Evolutionary conservation across 768 basidiomycete species (phyloP).

Genomic region (Mycena haematopus): DNA sequence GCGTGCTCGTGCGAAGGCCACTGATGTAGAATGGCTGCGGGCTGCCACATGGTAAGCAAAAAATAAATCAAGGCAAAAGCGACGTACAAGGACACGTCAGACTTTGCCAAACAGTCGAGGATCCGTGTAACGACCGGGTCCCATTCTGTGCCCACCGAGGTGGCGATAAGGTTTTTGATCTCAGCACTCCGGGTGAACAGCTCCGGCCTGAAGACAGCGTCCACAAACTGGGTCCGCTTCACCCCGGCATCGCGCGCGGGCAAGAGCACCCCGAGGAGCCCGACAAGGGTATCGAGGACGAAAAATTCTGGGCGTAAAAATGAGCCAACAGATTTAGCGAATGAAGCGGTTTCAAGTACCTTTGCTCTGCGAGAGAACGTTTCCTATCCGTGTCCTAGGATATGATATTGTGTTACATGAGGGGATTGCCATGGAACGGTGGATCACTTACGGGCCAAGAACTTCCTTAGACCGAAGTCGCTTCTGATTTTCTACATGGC

Average conservation of each 20-base stretch:
- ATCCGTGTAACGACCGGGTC: conserved; percentile 21
- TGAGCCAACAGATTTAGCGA: not conserved
- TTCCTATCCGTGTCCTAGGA: conserved; percentile 10
- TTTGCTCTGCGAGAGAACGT: conserved; percentile 15
- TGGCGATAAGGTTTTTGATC: conserved; percentile 22
- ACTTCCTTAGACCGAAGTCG: conserved; percentile 17
- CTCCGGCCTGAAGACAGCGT: conserved; percentile 16
- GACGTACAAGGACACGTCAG: conserved; percentile 26
- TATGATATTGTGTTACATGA: not conserved
- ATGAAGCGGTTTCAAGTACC: not conserved
- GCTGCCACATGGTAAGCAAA: conserved; percentile 4
- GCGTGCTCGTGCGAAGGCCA: conserved; percentile 9
- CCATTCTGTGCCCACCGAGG: conserved; percentile 7
- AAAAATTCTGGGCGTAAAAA: conserved; percentile 11
- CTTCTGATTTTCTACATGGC: conserved; percentile 22
- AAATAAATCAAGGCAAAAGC: too few relatives aligned
- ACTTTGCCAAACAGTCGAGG: conserved; percentile 20
- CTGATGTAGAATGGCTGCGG: conserved; percentile 29
- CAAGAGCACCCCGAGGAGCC: conserved; percentile 14
- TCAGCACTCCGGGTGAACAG: conserved; percentile 20
- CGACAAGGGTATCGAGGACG: conserved; percentile 22
- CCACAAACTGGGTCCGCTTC: conserved; percentile 23
- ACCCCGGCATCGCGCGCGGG: conserved; percentile 5
- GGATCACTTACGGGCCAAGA: conserved; percentile 22
- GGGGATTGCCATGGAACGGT: not conserved